Evolutionary conservation across 208 protist genomes (phyloP).

Genomic region (Crithidia bombi): DNA sequence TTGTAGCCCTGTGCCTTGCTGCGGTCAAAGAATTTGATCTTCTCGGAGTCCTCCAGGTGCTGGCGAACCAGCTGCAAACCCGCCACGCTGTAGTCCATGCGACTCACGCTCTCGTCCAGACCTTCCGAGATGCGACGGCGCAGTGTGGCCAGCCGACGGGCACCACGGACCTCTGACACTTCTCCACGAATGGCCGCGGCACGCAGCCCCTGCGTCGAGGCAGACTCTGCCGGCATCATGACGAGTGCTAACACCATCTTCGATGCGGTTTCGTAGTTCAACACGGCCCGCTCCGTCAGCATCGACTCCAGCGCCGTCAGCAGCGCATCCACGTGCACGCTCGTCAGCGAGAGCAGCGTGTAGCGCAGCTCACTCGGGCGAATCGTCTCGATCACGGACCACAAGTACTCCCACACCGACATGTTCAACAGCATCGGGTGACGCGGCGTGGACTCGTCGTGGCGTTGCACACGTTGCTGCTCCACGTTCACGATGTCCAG

Average conservation of each 20-base stretch:
- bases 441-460: conserved; percentile 54
- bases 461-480: conserved; percentile 67
- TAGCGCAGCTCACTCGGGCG: conserved; percentile 85
- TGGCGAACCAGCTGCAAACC: conserved; percentile 75
- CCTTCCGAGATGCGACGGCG: conserved; percentile 67
- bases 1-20: conserved; percentile 87
- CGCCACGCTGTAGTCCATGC: conserved; percentile 82
- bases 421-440: conserved; percentile 75
- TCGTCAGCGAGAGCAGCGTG: conserved; percentile 81
- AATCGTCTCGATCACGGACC: conserved; percentile 79
- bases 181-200: conserved; percentile 67
- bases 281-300: conserved; percentile 63
- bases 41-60: conserved; percentile 61
- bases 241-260: conserved; percentile 79
- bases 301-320: conserved; percentile 70
- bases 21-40: conserved; percentile 80
- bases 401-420: conserved; percentile 84
- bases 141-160: conserved; percentile 59
- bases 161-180: conserved; percentile 61
- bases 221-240: conserved; percentile 35
- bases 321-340: conserved; percentile 81
- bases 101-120: conserved; percentile 58
- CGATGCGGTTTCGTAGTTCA: conserved; percentile 85
- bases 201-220: conserved; percentile 33
- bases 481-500: conserved; percentile 86